A percentile compares a stretch with the other conserved stretches of the same genome.
Evolutionary conservation across 805 yeast genomes (phyloP).

Genomic region (Starmera dryadoides): DNA sequence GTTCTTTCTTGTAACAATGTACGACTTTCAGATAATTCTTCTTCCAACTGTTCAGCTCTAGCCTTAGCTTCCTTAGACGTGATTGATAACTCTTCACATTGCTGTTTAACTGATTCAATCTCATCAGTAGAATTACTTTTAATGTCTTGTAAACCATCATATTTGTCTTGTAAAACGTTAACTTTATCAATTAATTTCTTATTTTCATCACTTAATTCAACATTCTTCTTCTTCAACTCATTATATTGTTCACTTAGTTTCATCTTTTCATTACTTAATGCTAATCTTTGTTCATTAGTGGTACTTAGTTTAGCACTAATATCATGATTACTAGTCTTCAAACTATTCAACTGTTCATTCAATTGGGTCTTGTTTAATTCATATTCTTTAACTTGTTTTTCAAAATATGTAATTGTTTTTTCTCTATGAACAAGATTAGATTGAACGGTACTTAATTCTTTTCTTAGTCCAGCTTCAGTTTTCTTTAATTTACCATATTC

Average conservation of each 20-base stretch:
- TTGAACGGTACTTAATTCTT: conserved; percentile 11
- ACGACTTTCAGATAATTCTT: conserved; percentile 73
- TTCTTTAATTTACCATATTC: conserved; percentile 14
- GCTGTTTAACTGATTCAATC: conserved; percentile 47
- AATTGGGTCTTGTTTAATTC: conserved; percentile 18
- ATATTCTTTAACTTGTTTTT: conserved; percentile 33
- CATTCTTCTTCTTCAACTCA: conserved; percentile 28
- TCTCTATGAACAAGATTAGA: conserved; percentile 24
- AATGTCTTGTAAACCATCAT: conserved; percentile 27
- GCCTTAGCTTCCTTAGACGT: conserved; percentile 57
- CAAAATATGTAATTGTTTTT: conserved; percentile 29
- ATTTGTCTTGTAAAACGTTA: conserved; percentile 29
- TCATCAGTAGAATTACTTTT: conserved; percentile 32
- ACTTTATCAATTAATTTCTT: conserved; percentile 35
- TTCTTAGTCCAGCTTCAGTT: conserved; percentile 14
- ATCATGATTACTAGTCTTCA: conserved; percentile 19
- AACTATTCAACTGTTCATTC: conserved; percentile 16
- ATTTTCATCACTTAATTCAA: conserved; percentile 29
- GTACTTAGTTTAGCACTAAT: conserved; percentile 21
- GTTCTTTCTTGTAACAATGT: conserved; percentile 72
- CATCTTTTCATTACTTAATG: conserved; percentile 29
- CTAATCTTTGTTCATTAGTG: conserved; percentile 24
- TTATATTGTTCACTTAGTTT: conserved; percentile 28
- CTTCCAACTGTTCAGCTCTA: conserved; percentile 62
- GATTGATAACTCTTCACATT: conserved; percentile 65